A percentile compares a stretch with the other conserved stretches of the same genome.
Evolutionary conservation across 352 stramenopile species (phyloP).

Genomic region (Pythium angustatum): DNA sequence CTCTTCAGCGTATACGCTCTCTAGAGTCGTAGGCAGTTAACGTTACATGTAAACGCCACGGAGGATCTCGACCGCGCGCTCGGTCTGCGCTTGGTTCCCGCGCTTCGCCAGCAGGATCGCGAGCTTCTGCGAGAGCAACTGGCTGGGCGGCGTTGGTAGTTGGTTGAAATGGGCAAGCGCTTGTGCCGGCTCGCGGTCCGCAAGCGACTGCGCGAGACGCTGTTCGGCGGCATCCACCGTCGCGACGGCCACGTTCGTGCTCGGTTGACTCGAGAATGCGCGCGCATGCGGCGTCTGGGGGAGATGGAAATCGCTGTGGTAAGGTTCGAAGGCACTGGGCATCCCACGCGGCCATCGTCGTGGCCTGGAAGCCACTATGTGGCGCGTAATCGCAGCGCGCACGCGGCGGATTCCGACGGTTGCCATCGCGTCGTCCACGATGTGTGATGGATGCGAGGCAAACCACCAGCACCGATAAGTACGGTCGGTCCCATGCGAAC

Average conservation of each 20-base stretch:
- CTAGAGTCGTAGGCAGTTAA: too few relatives aligned
- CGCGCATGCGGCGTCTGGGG: background rate
- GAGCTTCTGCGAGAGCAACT: conserved; percentile 33
- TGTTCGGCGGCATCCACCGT: background rate
- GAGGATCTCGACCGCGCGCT: conserved; percentile 31
- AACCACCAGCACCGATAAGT: background rate
- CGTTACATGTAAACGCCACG: conserved; percentile 33
- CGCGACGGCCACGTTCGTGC: background rate
- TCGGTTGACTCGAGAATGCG: conserved; percentile 7
- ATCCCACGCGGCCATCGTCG: background rate
- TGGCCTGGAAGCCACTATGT: background rate
- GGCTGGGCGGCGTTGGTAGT: conserved; percentile 27
- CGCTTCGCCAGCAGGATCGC: conserved; percentile 37
- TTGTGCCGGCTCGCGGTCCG: conserved; percentile 15
- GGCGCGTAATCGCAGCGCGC: background rate
- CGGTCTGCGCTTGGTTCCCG: conserved; percentile 20
- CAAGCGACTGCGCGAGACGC: conserved; percentile 21
- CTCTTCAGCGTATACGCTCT: too few relatives aligned
- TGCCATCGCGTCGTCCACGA: background rate
- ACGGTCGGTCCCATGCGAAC: background rate
- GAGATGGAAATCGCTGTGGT: background rate
- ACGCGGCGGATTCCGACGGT: background rate
- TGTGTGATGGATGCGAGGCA: background rate
- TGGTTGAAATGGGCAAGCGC: conserved; percentile 30
- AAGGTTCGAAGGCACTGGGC: too few relatives aligned